phyloP scores from a whole-genome alignment of 257 asterid genomes.

The Scutellaria galericulata region DNA sequence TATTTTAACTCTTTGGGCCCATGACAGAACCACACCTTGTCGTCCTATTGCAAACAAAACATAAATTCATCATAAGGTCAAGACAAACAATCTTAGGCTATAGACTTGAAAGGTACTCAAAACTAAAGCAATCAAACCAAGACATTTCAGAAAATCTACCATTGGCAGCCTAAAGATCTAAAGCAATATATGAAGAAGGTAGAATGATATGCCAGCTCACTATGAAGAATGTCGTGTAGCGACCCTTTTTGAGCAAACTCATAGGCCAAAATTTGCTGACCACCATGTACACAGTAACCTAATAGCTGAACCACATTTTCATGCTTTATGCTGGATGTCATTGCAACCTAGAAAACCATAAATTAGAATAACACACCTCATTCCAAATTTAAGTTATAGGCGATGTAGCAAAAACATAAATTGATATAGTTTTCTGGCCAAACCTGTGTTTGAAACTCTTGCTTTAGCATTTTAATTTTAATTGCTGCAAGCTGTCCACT shows the following conservation, averaged over 20 bases:
- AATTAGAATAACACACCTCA: background rate
- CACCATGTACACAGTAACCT: conserved; percentile 58
- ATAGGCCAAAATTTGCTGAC: conserved; percentile 52
- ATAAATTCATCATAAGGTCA: background rate
- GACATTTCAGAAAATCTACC: too few species aligned
- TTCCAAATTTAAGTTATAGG: background rate
- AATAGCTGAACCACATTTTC: conserved; percentile 62
- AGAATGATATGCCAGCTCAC: conserved; percentile 29
- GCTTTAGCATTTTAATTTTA: conserved; percentile 36
- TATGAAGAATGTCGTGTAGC: conserved; percentile 65
- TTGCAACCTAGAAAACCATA: conserved; percentile 47
- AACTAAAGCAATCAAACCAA: too few species aligned
- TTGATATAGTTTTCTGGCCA: background rate
- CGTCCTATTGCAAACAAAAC: conserved; percentile 34
- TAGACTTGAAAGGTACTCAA: background rate
- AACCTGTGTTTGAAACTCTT: conserved; percentile 36
- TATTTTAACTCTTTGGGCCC: conserved; percentile 42
- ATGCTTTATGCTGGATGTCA: conserved; percentile 54
- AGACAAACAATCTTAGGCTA: background rate
- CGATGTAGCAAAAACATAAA: background rate
- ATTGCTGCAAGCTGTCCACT: conserved; percentile 36
- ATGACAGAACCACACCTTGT: conserved; percentile 50
- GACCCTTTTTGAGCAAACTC: conserved; percentile 62
- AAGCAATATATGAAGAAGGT: too few species aligned
- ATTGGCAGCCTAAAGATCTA: too few species aligned